A percentile compares a stretch with the other conserved stretches of the same genome.
phyloP scores from a whole-genome alignment of 805 yeast species.

The Myxozyma neotropica region DNA sequence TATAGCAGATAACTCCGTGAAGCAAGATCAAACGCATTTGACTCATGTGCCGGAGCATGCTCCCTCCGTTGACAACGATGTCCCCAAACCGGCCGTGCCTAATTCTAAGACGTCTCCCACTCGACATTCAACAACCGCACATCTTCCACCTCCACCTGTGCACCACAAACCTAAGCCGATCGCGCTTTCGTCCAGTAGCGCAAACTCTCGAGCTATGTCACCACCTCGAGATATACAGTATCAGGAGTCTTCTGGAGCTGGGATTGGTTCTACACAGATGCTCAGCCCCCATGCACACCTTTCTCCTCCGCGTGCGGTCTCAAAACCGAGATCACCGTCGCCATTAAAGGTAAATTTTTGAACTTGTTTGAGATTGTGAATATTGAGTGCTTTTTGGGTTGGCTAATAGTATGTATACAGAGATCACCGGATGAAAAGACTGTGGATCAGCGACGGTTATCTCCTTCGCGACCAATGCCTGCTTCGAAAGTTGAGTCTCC shows the following conservation, averaged over 20 bases:
- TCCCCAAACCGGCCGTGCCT: conserved; percentile 1
- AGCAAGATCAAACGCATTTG: neutral
- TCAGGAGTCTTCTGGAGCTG: neutral
- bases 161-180: conserved; percentile 1
- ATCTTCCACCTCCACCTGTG: conserved; percentile 2
- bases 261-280: neutral
- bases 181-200: neutral
- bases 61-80: neutral
- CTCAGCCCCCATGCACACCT: neutral
- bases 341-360: neutral
- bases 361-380: neutral
- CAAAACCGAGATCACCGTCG: conserved; percentile 3
- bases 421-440: neutral
- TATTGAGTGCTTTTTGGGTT: neutral
- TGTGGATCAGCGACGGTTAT: neutral
- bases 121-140: neutral
- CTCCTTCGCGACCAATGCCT: too few species aligned
- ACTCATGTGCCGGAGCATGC: neutral
- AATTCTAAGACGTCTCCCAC: neutral
- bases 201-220: neutral
- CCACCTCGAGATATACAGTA: neutral
- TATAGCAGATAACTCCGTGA: neutral
- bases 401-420: neutral
- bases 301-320: neutral
- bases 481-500: too few species aligned